Evolutionary conservation across 2,329 filamentous ascomycete genomes (phyloP).

Genomic region (Mariannaea sp.): DNA sequence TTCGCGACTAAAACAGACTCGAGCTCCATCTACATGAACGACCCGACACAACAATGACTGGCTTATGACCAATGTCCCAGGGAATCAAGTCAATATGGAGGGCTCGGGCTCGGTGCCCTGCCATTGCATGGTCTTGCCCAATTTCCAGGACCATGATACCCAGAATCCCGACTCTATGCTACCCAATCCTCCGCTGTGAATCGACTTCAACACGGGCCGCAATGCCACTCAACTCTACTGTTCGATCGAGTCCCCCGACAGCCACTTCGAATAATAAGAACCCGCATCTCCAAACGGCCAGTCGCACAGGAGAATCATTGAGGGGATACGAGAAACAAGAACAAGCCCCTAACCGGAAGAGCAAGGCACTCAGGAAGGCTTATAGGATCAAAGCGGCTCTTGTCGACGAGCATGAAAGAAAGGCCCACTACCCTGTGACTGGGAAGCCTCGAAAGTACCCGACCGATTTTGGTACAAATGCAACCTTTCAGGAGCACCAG

Average conservation of each 20-base stretch:
- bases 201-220: constrained; percentile 24
- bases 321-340: constrained; percentile 18
- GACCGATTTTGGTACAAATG: constrained; percentile 28
- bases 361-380: constrained; percentile 37
- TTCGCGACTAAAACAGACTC: constrained; percentile 16
- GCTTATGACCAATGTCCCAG: constrained; percentile 52
- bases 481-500: constrained; percentile 29
- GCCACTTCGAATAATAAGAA: neutral
- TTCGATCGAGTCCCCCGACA: neutral
- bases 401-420: constrained; percentile 28
- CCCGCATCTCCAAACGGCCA: constrained; percentile 7
- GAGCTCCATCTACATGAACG: constrained; percentile 15
- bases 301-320: neutral
- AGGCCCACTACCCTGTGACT: constrained; percentile 36
- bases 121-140: constrained; percentile 31
- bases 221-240: constrained; percentile 11
- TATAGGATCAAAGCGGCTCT: constrained; percentile 34
- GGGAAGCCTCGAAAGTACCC: constrained; percentile 39
- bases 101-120: constrained; percentile 44
- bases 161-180: constrained; percentile 23
- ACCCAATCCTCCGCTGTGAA: constrained; percentile 22
- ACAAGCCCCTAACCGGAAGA: constrained; percentile 29
- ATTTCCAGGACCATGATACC: constrained; percentile 29
- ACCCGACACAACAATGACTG: constrained; percentile 41
- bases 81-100: constrained; percentile 52